Evolutionary conservation across 345 rosid genomes (phyloP), one percentile per base, ranked within the genome.

Genomic region (Populus ilicifolia): DNA sequence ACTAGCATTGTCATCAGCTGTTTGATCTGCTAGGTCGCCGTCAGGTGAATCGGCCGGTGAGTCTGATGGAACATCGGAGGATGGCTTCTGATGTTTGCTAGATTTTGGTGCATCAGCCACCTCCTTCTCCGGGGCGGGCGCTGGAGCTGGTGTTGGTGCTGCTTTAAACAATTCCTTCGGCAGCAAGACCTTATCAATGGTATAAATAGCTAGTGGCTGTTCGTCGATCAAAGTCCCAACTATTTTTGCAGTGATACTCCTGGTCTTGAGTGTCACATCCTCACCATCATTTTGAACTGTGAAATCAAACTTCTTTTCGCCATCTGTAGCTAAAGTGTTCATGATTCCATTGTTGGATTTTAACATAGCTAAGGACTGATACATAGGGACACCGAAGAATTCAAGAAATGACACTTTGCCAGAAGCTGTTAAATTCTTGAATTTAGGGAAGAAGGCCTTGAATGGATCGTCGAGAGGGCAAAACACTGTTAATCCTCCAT

Each of bases 281-380:
- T 89, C 89, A 12, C 97, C 97, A 10, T 92, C 91, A 70, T 93
- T 94, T 80, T 96, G 99, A 23, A 96, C 95, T 0, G 90, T 92
- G 79, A 96, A 84, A 80, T 89, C 97, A 18, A 84, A 96, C 84
- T 91, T 91, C 72, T 75, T 88, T 3, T 93, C 89, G 43, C 98
- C 97, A 17, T 92, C 91, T 1, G 99, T 96, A 20, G 98, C 97
- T 8, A 96, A 81, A 6, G 99, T 92, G 97, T 91, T 96, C 95
- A 86, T 92, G 13, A 83, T 75, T 14, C 99, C 98, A 17, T 94
- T 93, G 89, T 89, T 91, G 85, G 97, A 89, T 78, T 85, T 93
- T 77, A 96, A 88, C 95, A 88, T 91, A 6, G 91, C 67, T 79
- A 91, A 21, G 14, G 98, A 92, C 75, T 84, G 83, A 82, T 96